phyloP scores from a whole-genome alignment of 2,329 filamentous ascomycete species.

The Sporothrix pseudoabietina region DNA sequence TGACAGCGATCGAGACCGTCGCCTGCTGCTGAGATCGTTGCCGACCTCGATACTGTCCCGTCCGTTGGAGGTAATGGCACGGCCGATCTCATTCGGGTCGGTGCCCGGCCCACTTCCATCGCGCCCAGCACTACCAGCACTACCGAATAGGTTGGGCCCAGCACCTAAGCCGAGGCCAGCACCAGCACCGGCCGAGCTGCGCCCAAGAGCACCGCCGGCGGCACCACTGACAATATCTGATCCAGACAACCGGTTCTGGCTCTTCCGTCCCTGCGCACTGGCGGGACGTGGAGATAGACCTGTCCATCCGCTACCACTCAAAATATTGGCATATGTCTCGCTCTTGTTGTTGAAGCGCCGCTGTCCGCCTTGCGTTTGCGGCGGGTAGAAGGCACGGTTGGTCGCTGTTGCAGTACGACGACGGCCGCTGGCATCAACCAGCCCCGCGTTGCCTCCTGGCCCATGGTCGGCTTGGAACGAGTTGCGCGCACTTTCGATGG shows the following conservation, averaged over 20 bases:
- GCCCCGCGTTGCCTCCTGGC: conserved; percentile 28
- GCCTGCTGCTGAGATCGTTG: conserved; percentile 46
- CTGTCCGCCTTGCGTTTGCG: conserved; percentile 32
- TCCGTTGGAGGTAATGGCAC: conserved; percentile 61
- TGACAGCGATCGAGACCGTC: conserved; percentile 63
- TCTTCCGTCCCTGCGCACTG: conserved; percentile 59
- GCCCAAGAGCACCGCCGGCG: background rate
- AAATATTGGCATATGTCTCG: conserved; percentile 35
- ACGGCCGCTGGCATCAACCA: conserved; percentile 25
- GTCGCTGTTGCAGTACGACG: conserved; percentile 47
- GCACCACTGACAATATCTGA: background rate
- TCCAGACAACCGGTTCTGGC: conserved; percentile 39
- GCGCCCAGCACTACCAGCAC: conserved; percentile 35
- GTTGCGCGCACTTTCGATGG: conserved; percentile 57
- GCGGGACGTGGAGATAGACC: conserved; percentile 64
- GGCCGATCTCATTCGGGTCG: conserved; percentile 55
- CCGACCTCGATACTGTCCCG: conserved; percentile 25
- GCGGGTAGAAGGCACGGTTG: conserved; percentile 44
- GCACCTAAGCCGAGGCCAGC: background rate
- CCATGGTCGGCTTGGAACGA: conserved; percentile 53
- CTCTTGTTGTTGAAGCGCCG: conserved; percentile 38
- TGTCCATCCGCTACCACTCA: conserved; percentile 46
- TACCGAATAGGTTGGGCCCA: background rate
- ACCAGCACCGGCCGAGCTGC: background rate
- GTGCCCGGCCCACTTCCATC: conserved; percentile 36